Evolutionary conservation across 371 early-diverging fungal genomes (phyloP).

Genomic region (Mucor plumbeus): DNA sequence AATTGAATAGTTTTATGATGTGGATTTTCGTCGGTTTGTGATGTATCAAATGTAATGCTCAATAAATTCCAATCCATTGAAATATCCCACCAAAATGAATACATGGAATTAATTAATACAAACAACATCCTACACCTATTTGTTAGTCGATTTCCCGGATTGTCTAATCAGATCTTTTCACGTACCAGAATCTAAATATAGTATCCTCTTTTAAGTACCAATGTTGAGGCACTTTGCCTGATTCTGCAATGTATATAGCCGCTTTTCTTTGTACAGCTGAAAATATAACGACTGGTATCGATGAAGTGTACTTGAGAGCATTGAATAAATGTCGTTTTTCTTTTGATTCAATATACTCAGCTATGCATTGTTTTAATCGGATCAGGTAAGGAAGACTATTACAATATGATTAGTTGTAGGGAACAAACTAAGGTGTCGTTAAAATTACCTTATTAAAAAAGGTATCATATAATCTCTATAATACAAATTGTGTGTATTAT

Average conservation of each 20-base stretch:
- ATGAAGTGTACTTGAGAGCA: conserved; percentile 83
- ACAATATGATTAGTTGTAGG: background rate
- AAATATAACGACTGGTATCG: conserved; percentile 85
- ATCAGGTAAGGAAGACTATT: conserved; percentile 81
- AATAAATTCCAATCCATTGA: conserved; percentile 90
- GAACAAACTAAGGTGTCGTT: background rate
- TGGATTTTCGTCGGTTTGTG: conserved; percentile 4
- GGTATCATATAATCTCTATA: conserved; percentile 61
- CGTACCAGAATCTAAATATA: conserved; percentile 51
- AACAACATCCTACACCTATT: conserved; percentile 66
- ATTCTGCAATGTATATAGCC: conserved; percentile 35
- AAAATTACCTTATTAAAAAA: conserved; percentile 61
- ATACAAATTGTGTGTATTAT: conserved; percentile 42
- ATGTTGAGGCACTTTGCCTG: conserved; percentile 41
- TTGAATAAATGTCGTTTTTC: conserved; percentile 81
- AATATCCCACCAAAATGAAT: conserved; percentile 95
- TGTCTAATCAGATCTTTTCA: background rate
- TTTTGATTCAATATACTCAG: conserved; percentile 69
- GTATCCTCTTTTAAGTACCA: conserved; percentile 49
- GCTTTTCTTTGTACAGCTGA: conserved; percentile 70
- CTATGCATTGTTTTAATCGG: conserved; percentile 85
- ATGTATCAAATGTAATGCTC: conserved; percentile 23
- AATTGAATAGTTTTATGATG: conserved; percentile 10
- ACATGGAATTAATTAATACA: conserved; percentile 85
- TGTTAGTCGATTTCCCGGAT: background rate